Evolutionary conservation across 345 rosid species (phyloP).

Genomic region (Pugionium cornutum): DNA sequence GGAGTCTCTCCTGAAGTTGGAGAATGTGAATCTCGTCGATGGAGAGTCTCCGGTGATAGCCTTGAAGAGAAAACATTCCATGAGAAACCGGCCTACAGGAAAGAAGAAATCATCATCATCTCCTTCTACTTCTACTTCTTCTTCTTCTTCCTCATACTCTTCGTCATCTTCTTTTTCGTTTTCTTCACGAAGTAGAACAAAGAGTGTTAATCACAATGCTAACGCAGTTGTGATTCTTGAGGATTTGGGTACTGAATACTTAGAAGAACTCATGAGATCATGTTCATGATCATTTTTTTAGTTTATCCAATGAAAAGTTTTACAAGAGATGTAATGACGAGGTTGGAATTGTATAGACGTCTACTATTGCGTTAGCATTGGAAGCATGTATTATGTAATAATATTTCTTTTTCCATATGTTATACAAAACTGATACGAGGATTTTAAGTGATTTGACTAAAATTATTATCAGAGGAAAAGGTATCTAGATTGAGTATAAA

Average conservation of each 20-base stretch:
- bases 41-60: slow-evolving; percentile 70
- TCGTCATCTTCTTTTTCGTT: slow-evolving; percentile 10
- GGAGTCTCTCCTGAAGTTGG: slow-evolving; percentile 55
- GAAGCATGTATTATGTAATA: slow-evolving; percentile 14
- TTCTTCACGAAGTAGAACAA: slow-evolving; percentile 26
- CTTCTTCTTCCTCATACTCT: slow-evolving; percentile 3
- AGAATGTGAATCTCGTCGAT: slow-evolving; percentile 42
- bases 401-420: no score
- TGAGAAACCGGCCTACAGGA: slow-evolving; percentile 45
- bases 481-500: no score
- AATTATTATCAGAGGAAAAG: no score
- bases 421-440: no score
- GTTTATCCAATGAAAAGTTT: slow-evolving; percentile 18
- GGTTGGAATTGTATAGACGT: slow-evolving; percentile 30
- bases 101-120: slow-evolving; percentile 35
- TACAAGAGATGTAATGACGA: slow-evolving; percentile 21
- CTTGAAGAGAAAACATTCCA: slow-evolving; percentile 57
- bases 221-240: slow-evolving; percentile 56
- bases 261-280: slow-evolving; percentile 66
- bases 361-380: slow-evolving; percentile 9
- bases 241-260: slow-evolving; percentile 68
- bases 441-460: no score
- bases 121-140: slow-evolving; percentile 17
- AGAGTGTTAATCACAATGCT: no score
- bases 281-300: slow-evolving; percentile 39